Base-by-base conservation (phyloP, 2,329 filamentous ascomycete genomes). In the Stylonectria norvegica region DNA sequence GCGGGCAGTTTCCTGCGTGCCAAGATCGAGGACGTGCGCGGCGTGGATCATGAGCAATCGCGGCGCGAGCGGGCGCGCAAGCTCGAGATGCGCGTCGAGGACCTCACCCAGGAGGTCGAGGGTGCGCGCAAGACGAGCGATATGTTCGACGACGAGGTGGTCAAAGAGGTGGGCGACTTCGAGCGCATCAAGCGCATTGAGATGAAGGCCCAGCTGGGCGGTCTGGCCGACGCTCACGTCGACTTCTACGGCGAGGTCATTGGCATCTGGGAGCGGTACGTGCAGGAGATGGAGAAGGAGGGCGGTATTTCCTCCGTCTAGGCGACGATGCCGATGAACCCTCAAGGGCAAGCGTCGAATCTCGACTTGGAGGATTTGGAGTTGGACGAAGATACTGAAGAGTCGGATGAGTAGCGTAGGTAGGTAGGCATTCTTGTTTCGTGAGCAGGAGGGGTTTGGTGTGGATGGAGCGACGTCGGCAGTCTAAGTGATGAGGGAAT, bases 1-100 rank as follows among this genome's bases (percentile, higher is more conserved):
- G 86, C 89, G 0, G 86, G 84, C 10, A 84, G 86, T 4, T 97
- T 96, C 70, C 78, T 98, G 52, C 85, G 90, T 31, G 84, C 85
- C 62, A 97, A 97, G 67, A 85, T 98, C 58, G 93, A 98, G 66
- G 93, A 98, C 60, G 90, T 96, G 48, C 83, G 93, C 14, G 93
- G 93, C 11, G 90, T 98, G 4, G 93, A 98, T 65, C 93, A 97
- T 66, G 93, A 97, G 63, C 88, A 94, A 58, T 83, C 85, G 11
- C 83, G 90, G 2, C 81, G 90, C 11, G 91, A 97, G 62, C 80
- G 91, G 20, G 78, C 91, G 36, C 82, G 93, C 43, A 95, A 93
- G 66, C 76, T 97, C 4, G 93, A 98, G 66, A 75, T 97, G 35
- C 83, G 89, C 50, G 95, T 98, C 53, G 89, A 95, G 56, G 86